These are phyloP conservation scores for Cercospora citrullina DNA, from an alignment of 2,329 filamentous ascomycete genomes.

Conservation along the genomic window DNA sequence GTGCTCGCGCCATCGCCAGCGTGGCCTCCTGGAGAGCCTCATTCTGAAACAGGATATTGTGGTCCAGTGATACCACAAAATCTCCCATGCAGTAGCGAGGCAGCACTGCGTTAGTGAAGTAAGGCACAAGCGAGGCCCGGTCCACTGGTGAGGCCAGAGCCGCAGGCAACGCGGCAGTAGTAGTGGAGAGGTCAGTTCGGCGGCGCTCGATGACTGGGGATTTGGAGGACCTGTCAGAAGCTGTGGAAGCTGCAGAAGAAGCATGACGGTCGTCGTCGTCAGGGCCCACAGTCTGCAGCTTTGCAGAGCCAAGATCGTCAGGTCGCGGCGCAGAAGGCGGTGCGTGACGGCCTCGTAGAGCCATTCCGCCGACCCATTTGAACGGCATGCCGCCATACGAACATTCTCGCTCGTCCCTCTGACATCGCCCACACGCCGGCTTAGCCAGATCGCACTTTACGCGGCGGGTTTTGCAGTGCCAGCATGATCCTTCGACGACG, in stretches of 20 bases:
- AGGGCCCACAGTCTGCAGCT: background rate
- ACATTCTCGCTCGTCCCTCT: slow-evolving; percentile 15
- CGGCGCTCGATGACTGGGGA: background rate
- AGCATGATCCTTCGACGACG: slow-evolving; percentile 23
- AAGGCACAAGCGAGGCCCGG: slow-evolving; percentile 10
- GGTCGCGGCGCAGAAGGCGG: slow-evolving; percentile 1
- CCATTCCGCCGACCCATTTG: slow-evolving; percentile 24
- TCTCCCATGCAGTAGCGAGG: slow-evolving; percentile 23
- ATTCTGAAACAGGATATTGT: slow-evolving; percentile 9
- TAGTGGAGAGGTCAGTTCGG: background rate
- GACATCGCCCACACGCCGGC: slow-evolving; percentile 20
- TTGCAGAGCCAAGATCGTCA: background rate
- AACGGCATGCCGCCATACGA: slow-evolving; percentile 21
- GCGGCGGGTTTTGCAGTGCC: slow-evolving; percentile 18
- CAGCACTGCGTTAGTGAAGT: slow-evolving; percentile 22
- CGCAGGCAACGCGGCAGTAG: background rate
- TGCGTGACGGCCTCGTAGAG: slow-evolving; percentile 21
- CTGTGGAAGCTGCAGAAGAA: background rate
- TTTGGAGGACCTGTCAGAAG: background rate
- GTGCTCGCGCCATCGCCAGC: slow-evolving; percentile 21
- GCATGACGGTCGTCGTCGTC: background rate
- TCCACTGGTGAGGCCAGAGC: slow-evolving; percentile 15
- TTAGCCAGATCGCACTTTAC: slow-evolving; percentile 22
- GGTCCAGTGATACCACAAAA: slow-evolving; percentile 16
- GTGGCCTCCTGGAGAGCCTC: slow-evolving; percentile 19